Conservation (phyloP, 169 alveolate species). For the Cryptosporidium andersoni region DNA sequence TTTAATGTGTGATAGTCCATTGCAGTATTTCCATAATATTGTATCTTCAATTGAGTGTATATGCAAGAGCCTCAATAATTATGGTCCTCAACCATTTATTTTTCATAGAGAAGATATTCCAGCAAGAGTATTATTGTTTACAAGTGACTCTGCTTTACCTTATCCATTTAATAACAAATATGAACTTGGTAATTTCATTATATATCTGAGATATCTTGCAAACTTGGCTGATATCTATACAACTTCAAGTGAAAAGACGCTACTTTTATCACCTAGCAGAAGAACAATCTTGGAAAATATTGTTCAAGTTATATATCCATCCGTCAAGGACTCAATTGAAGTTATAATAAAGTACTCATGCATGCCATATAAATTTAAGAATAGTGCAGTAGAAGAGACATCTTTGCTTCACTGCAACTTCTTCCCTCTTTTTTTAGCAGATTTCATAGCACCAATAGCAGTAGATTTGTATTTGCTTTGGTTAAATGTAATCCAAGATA, state of each 20-base stretch:
- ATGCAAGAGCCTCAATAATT: background rate
- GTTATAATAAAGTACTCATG: background rate
- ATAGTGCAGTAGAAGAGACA: background rate
- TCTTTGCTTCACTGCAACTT: background rate
- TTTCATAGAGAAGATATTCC: background rate
- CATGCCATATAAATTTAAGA: constrained; percentile 1
- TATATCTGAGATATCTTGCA: constrained; percentile 16
- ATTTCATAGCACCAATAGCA: constrained; percentile 16
- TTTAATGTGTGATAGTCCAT: constrained; percentile 10
- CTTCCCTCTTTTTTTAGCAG: background rate
- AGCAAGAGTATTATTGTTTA: background rate
- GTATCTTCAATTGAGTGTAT: constrained; percentile 1
- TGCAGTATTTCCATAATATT: constrained; percentile 5
- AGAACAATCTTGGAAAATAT: constrained; percentile 2
- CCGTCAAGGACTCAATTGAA: constrained; percentile 8
- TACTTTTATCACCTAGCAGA: constrained; percentile 14
- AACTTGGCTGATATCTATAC: constrained; percentile 15
- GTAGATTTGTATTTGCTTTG: constrained; percentile 25
- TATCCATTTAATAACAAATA: constrained; percentile 5
- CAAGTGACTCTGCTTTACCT: background rate
- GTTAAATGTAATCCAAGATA: constrained; percentile 32
- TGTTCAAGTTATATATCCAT: background rate
- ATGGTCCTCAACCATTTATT: background rate
- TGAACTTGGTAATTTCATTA: constrained; percentile 12
- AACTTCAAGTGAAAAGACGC: constrained; percentile 22